These are phyloP conservation scores for Nemania sp. DNA, from an alignment of 2,329 filamentous ascomycete genomes.

Conservation along the genomic window DNA sequence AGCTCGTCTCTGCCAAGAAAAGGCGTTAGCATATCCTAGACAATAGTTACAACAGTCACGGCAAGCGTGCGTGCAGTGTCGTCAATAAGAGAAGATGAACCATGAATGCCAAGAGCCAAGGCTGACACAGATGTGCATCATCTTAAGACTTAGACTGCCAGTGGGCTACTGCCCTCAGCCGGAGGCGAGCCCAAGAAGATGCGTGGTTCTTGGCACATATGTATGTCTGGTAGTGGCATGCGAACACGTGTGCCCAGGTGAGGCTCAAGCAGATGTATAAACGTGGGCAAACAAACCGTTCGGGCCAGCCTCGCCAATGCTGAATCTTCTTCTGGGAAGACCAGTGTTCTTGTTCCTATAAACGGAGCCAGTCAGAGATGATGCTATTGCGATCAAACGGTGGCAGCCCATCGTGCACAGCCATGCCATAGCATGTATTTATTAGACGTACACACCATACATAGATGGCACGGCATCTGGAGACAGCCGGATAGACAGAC, in stretches of 20 bases:
- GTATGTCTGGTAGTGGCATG: constrained; percentile 27
- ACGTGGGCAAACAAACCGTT: constrained; percentile 52
- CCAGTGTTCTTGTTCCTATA: constrained; percentile 64
- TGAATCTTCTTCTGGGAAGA: constrained; percentile 64
- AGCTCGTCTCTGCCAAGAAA: constrained; percentile 69
- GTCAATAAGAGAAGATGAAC: neutral
- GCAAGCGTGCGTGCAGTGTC: constrained; percentile 1
- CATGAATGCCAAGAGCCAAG: constrained; percentile 39
- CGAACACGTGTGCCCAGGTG: constrained; percentile 6
- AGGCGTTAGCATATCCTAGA: constrained; percentile 28
- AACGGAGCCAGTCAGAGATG: constrained; percentile 13
- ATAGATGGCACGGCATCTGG: neutral
- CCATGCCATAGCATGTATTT: too few relatives aligned
- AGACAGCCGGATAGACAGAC: constrained; percentile 11
- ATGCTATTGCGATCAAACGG: neutral
- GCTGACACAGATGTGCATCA: constrained; percentile 29
- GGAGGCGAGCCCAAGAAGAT: constrained; percentile 7
- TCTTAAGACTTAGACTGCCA: constrained; percentile 17
- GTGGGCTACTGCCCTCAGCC: neutral
- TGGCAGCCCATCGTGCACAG: too few relatives aligned
- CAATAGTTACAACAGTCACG: constrained; percentile 14
- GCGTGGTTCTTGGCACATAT: constrained; percentile 31
- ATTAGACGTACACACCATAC: too few relatives aligned
- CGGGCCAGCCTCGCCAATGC: constrained; percentile 58
- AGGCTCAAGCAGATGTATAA: constrained; percentile 15